These are phyloP conservation scores for Candida manassasensis DNA, from an alignment of 805 yeast genomes.

Conservation along the genomic window DNA sequence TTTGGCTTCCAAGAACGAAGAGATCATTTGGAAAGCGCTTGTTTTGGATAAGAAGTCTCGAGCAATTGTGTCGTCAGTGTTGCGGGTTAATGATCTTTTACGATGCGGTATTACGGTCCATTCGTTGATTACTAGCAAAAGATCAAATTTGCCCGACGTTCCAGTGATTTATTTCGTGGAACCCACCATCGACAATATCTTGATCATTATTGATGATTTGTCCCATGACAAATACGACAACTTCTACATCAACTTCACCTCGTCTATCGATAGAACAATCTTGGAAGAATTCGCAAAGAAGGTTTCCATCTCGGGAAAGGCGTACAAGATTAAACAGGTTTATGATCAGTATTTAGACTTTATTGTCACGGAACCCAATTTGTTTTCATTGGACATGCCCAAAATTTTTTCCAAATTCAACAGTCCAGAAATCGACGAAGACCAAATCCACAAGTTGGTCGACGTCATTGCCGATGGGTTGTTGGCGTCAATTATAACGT, in stretches of 20 bases:
- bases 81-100: constrained; percentile 85
- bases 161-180: constrained; percentile 90
- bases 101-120: constrained; percentile 92
- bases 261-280: constrained; percentile 68
- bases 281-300: constrained; percentile 85
- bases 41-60: constrained; percentile 79
- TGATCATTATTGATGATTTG: constrained; percentile 66
- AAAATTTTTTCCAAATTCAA: constrained; percentile 66
- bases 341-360: constrained; percentile 93
- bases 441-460: constrained; percentile 62
- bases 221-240: constrained; percentile 70
- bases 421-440: constrained; percentile 69
- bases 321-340: constrained; percentile 75
- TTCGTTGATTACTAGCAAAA: constrained; percentile 59
- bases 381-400: constrained; percentile 72
- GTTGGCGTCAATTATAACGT: constrained; percentile 72
- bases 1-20: constrained; percentile 54
- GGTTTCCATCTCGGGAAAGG: constrained; percentile 68
- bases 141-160: constrained; percentile 89
- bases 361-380: constrained; percentile 86
- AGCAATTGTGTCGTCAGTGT: constrained; percentile 82
- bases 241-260: constrained; percentile 81
- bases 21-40: constrained; percentile 85
- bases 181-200: constrained; percentile 76
- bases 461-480: constrained; percentile 74